Percentiles rank a stretch among this genome's conserved stretches.
These are phyloP conservation scores for Podospora pseudopauciseta DNA, from an alignment of 495 filamentous ascomycete species.

Conservation along the genomic window DNA sequence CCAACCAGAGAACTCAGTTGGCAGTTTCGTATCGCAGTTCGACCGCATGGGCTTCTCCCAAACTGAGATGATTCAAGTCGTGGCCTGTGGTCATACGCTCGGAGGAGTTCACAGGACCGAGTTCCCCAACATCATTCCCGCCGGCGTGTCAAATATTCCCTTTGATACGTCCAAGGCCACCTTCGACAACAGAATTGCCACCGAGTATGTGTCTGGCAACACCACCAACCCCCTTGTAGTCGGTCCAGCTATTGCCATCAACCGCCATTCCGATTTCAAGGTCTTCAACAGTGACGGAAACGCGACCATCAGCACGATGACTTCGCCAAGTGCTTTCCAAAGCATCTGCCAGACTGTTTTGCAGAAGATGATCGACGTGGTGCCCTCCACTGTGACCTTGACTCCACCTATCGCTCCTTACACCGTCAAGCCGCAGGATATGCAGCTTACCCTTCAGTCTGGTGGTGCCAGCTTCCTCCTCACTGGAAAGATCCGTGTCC, in stretches of 20 bases:
- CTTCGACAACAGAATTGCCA: constrained; percentile 56
- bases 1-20: constrained; percentile 53
- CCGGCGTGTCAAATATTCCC: constrained; percentile 34
- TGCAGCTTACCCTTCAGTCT: constrained; percentile 42
- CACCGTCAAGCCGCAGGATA: constrained; percentile 55
- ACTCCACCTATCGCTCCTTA: constrained; percentile 54
- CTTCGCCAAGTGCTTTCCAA: constrained; percentile 40
- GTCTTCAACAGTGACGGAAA: constrained; percentile 57
- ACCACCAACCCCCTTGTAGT: constrained; percentile 52
- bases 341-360: constrained; percentile 49
- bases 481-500: constrained; percentile 43
- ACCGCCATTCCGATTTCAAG: constrained; percentile 52
- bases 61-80: constrained; percentile 57
- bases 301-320: constrained; percentile 50
- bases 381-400: constrained; percentile 50
- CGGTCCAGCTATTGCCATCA: constrained; percentile 40
- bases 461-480: constrained; percentile 37
- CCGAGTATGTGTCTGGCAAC: constrained; percentile 53
- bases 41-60: constrained; percentile 53
- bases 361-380: constrained; percentile 59
- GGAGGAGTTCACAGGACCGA: constrained; percentile 56
- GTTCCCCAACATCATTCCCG: constrained; percentile 53
- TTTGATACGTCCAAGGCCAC: constrained; percentile 44
- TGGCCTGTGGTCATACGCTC: constrained; percentile 60
- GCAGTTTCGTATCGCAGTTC: constrained; percentile 53